Percentiles rank a stretch among this genome's conserved stretches.
phyloP scores from a whole-genome alignment of 2,329 filamentous ascomycete genomes.

The Epichloe scottii region DNA sequence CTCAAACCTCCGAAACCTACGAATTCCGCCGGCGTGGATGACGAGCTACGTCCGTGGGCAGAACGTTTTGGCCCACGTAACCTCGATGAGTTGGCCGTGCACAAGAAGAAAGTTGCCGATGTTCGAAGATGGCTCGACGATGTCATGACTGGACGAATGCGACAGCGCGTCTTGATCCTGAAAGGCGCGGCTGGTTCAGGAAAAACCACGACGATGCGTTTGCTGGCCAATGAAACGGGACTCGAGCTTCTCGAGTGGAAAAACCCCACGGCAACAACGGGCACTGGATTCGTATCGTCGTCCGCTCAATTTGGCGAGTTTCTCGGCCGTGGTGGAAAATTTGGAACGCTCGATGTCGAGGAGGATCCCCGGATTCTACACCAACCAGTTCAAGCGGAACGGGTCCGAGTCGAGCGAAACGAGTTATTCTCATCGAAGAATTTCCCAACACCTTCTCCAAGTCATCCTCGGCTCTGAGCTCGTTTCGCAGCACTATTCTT shows the following conservation, averaged over 20 bases:
- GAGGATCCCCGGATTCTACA: conserved; percentile 16
- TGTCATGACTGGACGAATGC: conserved; percentile 51
- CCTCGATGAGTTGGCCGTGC: conserved; percentile 78
- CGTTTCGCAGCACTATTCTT: conserved; percentile 64
- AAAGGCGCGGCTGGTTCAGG: conserved; percentile 86
- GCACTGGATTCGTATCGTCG: conserved; percentile 53
- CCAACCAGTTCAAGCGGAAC: conserved; percentile 11
- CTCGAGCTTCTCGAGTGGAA: conserved; percentile 81
- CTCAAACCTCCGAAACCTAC: conserved; percentile 28
- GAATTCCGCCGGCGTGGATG: conserved; percentile 20
- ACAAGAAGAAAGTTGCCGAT: conserved; percentile 86
- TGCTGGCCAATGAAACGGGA: conserved; percentile 66
- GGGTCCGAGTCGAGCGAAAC: conserved; percentile 18
- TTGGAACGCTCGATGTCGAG: conserved; percentile 52
- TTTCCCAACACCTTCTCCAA: conserved; percentile 65
- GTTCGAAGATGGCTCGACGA: conserved; percentile 72
- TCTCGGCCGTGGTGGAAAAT: conserved; percentile 66
- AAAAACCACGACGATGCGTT: conserved; percentile 75
- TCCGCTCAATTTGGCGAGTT: conserved; percentile 88
- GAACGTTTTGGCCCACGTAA: conserved; percentile 67
- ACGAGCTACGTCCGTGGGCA: conserved; percentile 68
- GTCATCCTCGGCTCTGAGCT: conserved; percentile 49
- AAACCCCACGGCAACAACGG: conserved; percentile 56
- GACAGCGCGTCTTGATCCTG: conserved; percentile 66
- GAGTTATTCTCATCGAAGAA: conserved; percentile 66